phyloP scores from a whole-genome alignment of 805 yeast species.

The Monosporozyma aerobia region DNA sequence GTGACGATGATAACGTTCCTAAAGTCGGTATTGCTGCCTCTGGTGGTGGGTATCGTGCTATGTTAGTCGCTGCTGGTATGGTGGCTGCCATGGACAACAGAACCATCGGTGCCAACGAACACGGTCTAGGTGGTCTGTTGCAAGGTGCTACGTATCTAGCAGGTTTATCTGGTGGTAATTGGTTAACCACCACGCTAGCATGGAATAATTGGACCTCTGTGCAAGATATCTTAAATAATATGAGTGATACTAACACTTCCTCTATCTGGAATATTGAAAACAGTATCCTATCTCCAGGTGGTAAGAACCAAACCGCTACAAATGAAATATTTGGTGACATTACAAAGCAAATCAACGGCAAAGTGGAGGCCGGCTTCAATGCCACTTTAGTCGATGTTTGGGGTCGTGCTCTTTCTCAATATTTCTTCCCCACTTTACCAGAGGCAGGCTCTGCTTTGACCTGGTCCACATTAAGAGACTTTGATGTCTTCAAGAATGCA shows the following conservation, averaged over 20 bases:
- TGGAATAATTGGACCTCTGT: conserved; percentile 68
- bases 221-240: conserved; percentile 41
- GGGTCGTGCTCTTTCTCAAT: conserved; percentile 69
- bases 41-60: conserved; percentile 91
- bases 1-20: conserved; percentile 25
- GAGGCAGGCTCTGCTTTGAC: conserved; percentile 57
- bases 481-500: conserved; percentile 50
- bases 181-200: conserved; percentile 65
- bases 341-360: conserved; percentile 41
- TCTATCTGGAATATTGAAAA: conserved; percentile 65
- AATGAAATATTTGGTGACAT: conserved; percentile 44
- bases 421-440: conserved; percentile 53
- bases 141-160: conserved; percentile 63
- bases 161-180: conserved; percentile 79
- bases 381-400: conserved; percentile 65
- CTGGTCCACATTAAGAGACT: conserved; percentile 48
- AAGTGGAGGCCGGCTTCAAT: conserved; percentile 55
- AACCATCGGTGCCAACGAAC: conserved; percentile 43
- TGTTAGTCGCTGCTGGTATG: conserved; percentile 79
- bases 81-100: conserved; percentile 75
- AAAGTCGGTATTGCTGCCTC: conserved; percentile 55
- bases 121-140: conserved; percentile 65
- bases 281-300: conserved; percentile 54
- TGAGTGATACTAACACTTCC: conserved; percentile 21
- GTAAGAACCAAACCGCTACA: conserved; percentile 45